Percentiles rank a stretch among this genome's conserved stretches.
Conservation (phyloP, 225 moss, liverwort and hornwort species). For the Sphagnum tenellum region DNA sequence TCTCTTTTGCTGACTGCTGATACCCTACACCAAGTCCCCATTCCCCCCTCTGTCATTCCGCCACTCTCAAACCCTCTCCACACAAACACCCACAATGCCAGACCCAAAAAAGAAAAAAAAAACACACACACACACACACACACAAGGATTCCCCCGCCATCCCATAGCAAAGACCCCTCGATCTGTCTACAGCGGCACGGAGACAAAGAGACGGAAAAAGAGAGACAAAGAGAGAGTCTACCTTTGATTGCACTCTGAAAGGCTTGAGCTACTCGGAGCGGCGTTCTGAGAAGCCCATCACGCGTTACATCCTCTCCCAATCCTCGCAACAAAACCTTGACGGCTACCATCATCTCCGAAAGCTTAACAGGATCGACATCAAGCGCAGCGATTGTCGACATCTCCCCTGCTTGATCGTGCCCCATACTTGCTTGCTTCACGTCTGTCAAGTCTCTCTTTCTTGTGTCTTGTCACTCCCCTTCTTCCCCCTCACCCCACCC, state of each 20-base stretch:
- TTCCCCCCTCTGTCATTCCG: no score
- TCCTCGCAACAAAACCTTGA: constrained; percentile 60
- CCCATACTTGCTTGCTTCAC: no score
- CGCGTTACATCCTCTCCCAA: constrained; percentile 84
- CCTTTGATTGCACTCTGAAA: constrained; percentile 81
- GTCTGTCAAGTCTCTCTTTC: no score
- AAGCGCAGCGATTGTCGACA: constrained; percentile 34
- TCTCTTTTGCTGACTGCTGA: constrained; percentile 66
- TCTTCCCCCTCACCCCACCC: no score
- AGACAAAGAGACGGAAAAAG: background rate
- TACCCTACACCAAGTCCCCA: constrained; percentile 56
- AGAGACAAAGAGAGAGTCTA: constrained; percentile 6
- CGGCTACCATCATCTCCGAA: constrained; percentile 59
- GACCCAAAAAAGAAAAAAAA: no score
- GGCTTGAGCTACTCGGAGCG: constrained; percentile 80
- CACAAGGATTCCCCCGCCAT: no score
- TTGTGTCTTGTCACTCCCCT: no score
- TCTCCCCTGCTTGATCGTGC: constrained; percentile 8
- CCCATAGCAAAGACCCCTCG: no score
- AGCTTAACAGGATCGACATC: constrained; percentile 27
- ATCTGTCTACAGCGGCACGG: no score
- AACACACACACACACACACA: no score
- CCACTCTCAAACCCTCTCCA: no score
- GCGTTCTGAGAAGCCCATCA: constrained; percentile 80
- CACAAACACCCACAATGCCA: no score